A percentile compares a stretch with the other conserved stretches of the same genome.
Evolutionary conservation across 257 asterid species (phyloP).

Genomic region (Cinchona pubescens): DNA sequence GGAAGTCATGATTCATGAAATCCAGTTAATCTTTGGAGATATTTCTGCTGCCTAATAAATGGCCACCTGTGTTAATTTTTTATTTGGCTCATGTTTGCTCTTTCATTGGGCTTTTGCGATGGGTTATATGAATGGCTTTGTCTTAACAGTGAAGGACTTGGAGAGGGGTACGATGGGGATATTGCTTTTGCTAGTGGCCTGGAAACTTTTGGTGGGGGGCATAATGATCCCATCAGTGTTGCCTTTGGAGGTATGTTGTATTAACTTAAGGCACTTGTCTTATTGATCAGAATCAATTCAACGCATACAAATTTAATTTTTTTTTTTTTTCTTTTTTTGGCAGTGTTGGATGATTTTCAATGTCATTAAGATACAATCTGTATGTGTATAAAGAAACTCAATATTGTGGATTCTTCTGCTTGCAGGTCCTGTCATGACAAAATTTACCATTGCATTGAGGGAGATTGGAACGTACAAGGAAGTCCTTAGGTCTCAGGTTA

Average conservation of each 20-base stretch:
- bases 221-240: constrained; percentile 96
- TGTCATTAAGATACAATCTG: background rate
- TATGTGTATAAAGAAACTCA: background rate
- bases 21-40: background rate
- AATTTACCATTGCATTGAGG: constrained; percentile 95
- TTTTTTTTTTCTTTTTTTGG: background rate
- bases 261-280: background rate
- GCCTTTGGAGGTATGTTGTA: constrained; percentile 83
- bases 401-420: constrained; percentile 20
- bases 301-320: background rate
- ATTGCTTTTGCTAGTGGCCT: constrained; percentile 94
- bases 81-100: background rate
- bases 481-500: constrained; percentile 99
- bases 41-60: background rate
- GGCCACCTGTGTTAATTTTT: background rate
- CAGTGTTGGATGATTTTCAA: too few relatives aligned
- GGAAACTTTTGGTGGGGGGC: constrained; percentile 98
- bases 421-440: constrained; percentile 98
- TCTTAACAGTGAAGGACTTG: constrained; percentile 87
- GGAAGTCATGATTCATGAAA: background rate
- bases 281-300: background rate
- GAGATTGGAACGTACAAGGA: constrained; percentile 98
- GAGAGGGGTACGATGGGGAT: constrained; percentile 98
- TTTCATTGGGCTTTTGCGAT: background rate
- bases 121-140: constrained; percentile 1